Evolutionary conservation across 2,329 filamentous ascomycete species (phyloP), one percentile per base, ranked within the genome.

Genomic region (Cercospora sesami): DNA sequence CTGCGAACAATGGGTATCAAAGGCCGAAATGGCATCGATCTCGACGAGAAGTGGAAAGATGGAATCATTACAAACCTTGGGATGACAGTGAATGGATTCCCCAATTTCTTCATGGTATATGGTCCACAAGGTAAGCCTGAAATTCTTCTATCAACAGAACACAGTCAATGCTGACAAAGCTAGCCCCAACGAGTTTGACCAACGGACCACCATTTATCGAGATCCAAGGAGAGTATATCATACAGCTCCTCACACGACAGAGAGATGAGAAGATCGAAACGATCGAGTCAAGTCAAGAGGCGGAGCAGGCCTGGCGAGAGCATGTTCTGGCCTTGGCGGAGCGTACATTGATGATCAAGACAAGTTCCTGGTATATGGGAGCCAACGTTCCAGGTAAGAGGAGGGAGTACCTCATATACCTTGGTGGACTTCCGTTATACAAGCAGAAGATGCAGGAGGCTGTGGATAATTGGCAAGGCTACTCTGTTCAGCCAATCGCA

Each of bases 121-220:
- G 64, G 60, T 55, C 60, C 58, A 21, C 53, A 64, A 31, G 68
- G 48, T 55, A 21, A 51, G 21, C 21, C 18, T 21, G 18, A 26
- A 4, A 26, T 23, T 14, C 3, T 12, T 9, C 18, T 23, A 1
- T 26, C 21, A 26, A 51, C 21, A 12, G 5, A 12, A 23, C 9
- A 10, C 9, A 9, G 18, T 51, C 18, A 21, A 51, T 2, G 12
- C 45, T 51, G 10, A 51, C 45, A 51, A 23, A 21, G 1, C 45
- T 55, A 55, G 48, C 72, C 21, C 82, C 81, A 1, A 83, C 82
- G 0, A 81, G 81, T 1, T 82, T 83, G 63, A 78, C 77, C 45
- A 84, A 84, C 60, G 82, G 82, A 0, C 82, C 82, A 2, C 80
- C 76, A 10, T 83, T 81, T 65, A 74, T 82, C 23, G 81, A 83